Evolutionary conservation across 768 basidiomycete genomes (phyloP), one percentile per base, ranked within the genome.

Genomic region (Rhodotorula sphaerocarpa): DNA sequence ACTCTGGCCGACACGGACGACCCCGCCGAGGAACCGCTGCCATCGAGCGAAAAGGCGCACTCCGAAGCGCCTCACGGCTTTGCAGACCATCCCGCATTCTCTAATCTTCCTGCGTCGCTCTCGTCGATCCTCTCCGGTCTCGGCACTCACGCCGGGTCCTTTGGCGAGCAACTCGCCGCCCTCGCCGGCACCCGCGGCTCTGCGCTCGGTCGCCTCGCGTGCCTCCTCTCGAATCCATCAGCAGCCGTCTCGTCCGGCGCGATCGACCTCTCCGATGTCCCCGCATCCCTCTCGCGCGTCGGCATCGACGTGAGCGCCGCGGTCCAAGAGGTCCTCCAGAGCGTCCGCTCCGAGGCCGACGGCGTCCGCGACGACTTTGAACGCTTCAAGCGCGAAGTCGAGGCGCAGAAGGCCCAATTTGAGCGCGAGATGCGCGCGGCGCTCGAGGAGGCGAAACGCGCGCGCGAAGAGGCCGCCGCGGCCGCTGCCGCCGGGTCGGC

Each of bases 321-420:
- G 6, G 48, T 41, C 14, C n/a, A 21, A 7, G 57, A 58, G 31
- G 57, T 51, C 33, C 30, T 23, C 16, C 21, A 58, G 42, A 41
- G 57, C 33, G 57, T 58, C 39, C 23, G 57, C 30, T 20, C 3
- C 3, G 57, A 58, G 42, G 57, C 57, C 12, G 50, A 57, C 56
- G 27, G 15, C 14, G 56, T 57, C 27, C 33, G 56, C 10, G 10
- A 5, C 28, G 56, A 57, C 46, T 57, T 57, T 41, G 56, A 51
- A 18, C n/a, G 16, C 41, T 34, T 58, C n/a, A 27, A 30, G n/a
- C 10, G 3, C 30, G 57, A 58, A 31, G 23, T 50, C 23, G 57
- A 51, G 42, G n/a, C 36, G 20, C 27, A 47, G 28, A 48, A 30
- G 39, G 23, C 10, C 27, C 34, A 34, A 25, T 57, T 48, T 21